Conservation (phyloP, 2,329 filamentous ascomycete genomes). For the Torrubiella hemipterigena region DNA sequence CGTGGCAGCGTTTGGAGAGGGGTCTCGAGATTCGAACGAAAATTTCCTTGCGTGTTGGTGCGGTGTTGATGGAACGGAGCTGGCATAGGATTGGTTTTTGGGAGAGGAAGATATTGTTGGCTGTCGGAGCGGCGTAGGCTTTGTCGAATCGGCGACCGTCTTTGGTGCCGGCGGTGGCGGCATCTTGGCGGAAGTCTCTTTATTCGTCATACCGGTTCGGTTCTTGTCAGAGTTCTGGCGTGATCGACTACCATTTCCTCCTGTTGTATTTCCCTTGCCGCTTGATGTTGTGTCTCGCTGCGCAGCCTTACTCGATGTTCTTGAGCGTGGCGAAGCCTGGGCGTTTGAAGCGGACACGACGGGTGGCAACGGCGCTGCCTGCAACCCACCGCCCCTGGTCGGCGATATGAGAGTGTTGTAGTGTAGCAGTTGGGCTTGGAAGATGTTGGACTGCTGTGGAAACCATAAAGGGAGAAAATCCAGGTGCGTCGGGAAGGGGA, state of each 20-base stretch:
- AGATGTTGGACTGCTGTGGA: conserved; percentile 45
- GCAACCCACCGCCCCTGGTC: conserved; percentile 41
- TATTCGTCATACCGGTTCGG: conserved; percentile 48
- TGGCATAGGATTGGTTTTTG: conserved; percentile 48
- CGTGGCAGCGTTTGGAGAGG: conserved; percentile 65
- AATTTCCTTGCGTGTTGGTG: conserved; percentile 79
- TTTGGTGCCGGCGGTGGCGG: conserved; percentile 33
- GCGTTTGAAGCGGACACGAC: conserved; percentile 43
- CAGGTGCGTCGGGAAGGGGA: conserved; percentile 27
- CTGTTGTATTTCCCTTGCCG: conserved; percentile 35
- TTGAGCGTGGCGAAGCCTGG: conserved; percentile 43
- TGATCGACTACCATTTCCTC: conserved; percentile 55
- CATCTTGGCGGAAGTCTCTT: conserved; percentile 41
- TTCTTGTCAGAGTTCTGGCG: conserved; percentile 45
- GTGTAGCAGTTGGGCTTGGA: conserved; percentile 50
- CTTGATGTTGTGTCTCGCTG: conserved; percentile 36
- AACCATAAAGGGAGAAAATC: conserved; percentile 46
- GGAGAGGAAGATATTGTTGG: conserved; percentile 15
- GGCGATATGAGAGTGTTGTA: conserved; percentile 55
- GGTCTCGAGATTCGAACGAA: conserved; percentile 63
- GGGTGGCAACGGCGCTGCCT: conserved; percentile 42
- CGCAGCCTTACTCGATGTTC: conserved; percentile 48
- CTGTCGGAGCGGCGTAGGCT: conserved; percentile 17
- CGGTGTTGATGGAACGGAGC: conserved; percentile 85
- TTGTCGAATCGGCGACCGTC: conserved; percentile 20